phyloP scores from a whole-genome alignment of 2,329 filamentous ascomycete species.

The Tolypocladium album region DNA sequence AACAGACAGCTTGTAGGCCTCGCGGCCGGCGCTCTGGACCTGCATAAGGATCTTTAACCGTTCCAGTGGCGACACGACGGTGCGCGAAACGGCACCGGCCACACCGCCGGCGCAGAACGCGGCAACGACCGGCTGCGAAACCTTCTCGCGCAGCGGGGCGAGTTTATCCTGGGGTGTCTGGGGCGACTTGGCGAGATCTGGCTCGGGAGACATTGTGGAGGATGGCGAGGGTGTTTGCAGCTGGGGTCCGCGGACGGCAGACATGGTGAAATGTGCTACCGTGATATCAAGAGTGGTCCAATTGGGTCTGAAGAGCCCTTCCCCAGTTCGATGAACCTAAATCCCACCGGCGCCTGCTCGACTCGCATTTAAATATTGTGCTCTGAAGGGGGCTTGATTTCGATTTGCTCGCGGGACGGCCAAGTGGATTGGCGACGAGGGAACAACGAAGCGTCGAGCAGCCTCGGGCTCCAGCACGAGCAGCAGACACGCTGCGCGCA shows the following conservation, averaged over 20 bases:
- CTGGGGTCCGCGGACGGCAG: conserved; percentile 15
- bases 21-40: conserved; percentile 79
- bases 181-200: conserved; percentile 16
- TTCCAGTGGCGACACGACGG: conserved; percentile 92
- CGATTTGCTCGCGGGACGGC: background rate
- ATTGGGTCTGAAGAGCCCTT: conserved; percentile 9
- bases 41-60: conserved; percentile 97
- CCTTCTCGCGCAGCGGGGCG: conserved; percentile 30
- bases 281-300: conserved; percentile 4
- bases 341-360: conserved; percentile 6
- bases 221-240: conserved; percentile 4
- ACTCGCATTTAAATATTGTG: conserved; percentile 9
- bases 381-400: background rate
- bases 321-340: conserved; percentile 8
- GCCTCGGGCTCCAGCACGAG: background rate
- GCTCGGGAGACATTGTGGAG: conserved; percentile 11
- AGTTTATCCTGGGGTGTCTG: conserved; percentile 8
- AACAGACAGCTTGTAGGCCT: conserved; percentile 89
- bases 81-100: conserved; percentile 92
- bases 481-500: background rate
- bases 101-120: conserved; percentile 92
- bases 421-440: background rate
- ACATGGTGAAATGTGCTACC: conserved; percentile 13
- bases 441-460: background rate
- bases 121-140: conserved; percentile 78